Evolutionary conservation across 2,329 filamentous ascomycete species (phyloP), one percentile per base, ranked within the genome.

Genomic region (Canariomyces notabilis): DNA sequence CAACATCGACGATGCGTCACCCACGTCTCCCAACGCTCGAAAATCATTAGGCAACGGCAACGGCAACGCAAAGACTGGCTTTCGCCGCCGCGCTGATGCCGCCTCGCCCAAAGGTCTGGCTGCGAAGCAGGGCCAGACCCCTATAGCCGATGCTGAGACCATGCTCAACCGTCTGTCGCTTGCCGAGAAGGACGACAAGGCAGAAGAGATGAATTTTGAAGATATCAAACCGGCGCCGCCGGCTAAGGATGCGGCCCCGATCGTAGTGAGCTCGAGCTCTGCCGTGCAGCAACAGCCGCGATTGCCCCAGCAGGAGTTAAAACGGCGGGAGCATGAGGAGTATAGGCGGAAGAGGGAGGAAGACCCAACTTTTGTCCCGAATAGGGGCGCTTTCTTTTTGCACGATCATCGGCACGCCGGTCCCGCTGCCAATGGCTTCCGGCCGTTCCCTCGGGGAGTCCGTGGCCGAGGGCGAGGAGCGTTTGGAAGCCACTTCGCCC

Each of bases 321-420:
- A 87, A 65, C 82, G 87, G 54, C 82, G 86, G 57, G 90, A 96
- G 61, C 88, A 95, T 60, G 89, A 95, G 54, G 88, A 95, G 61
- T 94, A 95, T 70, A 83, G 85, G 68, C 88, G 85, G 69, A 87
- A 87, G 65, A 80, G 88, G 57, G 89, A 95, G 62, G 83, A 88
- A 58, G 89, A 95, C 64, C 91, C 91, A 29, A 83, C 90, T 9
- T 95, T 95, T 68, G 91, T 96, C 45, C 91, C 93, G 44, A 96
- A 94, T 61, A 77, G 91, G 55, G 93, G 93, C 49, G 85, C 87
- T 52, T 97, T 97, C 73, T 97, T 96, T 71, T 89, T 97, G 80
- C 91, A 97, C 66, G 93, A 97, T 64, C 88, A 93, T 61, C 80
- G 89, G 52, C 83, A 88, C 57, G 80, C 85, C 46, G 85, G 85